These are phyloP conservation scores for Scedosporium minutisporum DNA, from an alignment of 2,329 filamentous ascomycete genomes.

Conservation along the genomic window DNA sequence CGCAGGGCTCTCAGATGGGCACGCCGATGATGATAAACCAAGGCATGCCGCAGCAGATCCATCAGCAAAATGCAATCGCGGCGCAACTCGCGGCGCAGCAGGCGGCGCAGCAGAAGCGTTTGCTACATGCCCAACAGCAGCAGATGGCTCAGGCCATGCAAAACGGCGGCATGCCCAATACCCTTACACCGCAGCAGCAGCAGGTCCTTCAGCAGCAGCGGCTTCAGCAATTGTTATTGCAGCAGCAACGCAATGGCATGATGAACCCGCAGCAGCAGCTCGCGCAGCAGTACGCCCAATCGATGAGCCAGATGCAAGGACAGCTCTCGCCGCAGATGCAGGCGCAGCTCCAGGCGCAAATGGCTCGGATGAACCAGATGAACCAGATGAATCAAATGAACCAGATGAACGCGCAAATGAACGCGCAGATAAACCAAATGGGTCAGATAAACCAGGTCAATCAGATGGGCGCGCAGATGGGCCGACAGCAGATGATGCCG, in stretches of 20 bases:
- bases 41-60: slow-evolving; percentile 26
- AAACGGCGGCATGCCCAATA: slow-evolving; percentile 23
- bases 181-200: slow-evolving; percentile 26
- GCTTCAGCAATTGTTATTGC: slow-evolving; percentile 12
- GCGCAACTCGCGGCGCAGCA: slow-evolving; percentile 40
- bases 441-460: slow-evolving; percentile 11
- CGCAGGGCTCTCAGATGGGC: slow-evolving; percentile 45
- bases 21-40: slow-evolving; percentile 42
- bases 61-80: slow-evolving; percentile 27
- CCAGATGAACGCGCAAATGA: slow-evolving; percentile 21
- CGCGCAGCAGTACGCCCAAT: slow-evolving; percentile 33
- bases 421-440: slow-evolving; percentile 9
- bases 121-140: slow-evolving; percentile 24
- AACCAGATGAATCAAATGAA: slow-evolving; percentile 10
- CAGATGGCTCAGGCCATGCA: slow-evolving; percentile 29
- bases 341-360: slow-evolving; percentile 19
- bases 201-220: slow-evolving; percentile 17
- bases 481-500: slow-evolving; percentile 25
- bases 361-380: slow-evolving; percentile 15
- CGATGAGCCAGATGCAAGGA: slow-evolving; percentile 31
- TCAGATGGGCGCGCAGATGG: slow-evolving; percentile 22
- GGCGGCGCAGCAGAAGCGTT: slow-evolving; percentile 32
- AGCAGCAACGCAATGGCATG: slow-evolving; percentile 27
- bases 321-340: slow-evolving; percentile 29
- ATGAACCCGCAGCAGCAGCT: slow-evolving; percentile 29